phyloP scores from a whole-genome alignment of 2,329 filamentous ascomycete species.

The Venturia aucupariae region DNA sequence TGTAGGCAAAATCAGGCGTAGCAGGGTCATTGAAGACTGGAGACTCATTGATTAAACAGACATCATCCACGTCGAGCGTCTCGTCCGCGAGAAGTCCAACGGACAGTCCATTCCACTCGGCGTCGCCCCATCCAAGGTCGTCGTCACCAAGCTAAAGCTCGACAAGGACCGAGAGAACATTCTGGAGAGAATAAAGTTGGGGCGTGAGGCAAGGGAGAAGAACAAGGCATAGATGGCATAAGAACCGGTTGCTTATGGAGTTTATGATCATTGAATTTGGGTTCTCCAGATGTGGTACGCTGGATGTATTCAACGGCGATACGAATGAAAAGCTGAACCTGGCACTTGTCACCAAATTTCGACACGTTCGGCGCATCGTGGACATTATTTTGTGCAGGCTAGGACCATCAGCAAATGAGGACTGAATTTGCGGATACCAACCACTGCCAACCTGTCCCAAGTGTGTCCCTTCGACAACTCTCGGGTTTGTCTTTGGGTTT shows the following conservation, averaged over 20 bases:
- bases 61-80: slow-evolving; percentile 92
- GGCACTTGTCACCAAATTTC: slow-evolving; percentile 6
- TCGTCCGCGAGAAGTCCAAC: slow-evolving; percentile 94
- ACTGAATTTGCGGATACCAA: not conserved
- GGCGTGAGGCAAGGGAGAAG: slow-evolving; percentile 56
- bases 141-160: slow-evolving; percentile 98
- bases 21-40: too few species aligned
- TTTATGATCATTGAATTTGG: slow-evolving; percentile 13
- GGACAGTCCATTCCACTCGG: slow-evolving; percentile 92
- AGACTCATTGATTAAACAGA: slow-evolving; percentile 27
- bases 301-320: slow-evolving; percentile 5
- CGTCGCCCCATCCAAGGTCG: slow-evolving; percentile 92
- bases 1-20: slow-evolving; percentile 2
- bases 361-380: not conserved
- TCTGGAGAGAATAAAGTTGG: slow-evolving; percentile 73
- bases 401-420: slow-evolving; percentile 1
- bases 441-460: not conserved
- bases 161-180: slow-evolving; percentile 90
- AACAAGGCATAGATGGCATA: slow-evolving; percentile 22
- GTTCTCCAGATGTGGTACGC: not conserved
- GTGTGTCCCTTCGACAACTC: not conserved
- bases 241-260: slow-evolving; percentile 7
- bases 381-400: not conserved
- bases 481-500: not conserved
- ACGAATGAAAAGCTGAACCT: slow-evolving; percentile 13